phyloP scores from a whole-genome alignment of 169 alveolate genomes.

The Pseudocohnilembus persalinus region DNA sequence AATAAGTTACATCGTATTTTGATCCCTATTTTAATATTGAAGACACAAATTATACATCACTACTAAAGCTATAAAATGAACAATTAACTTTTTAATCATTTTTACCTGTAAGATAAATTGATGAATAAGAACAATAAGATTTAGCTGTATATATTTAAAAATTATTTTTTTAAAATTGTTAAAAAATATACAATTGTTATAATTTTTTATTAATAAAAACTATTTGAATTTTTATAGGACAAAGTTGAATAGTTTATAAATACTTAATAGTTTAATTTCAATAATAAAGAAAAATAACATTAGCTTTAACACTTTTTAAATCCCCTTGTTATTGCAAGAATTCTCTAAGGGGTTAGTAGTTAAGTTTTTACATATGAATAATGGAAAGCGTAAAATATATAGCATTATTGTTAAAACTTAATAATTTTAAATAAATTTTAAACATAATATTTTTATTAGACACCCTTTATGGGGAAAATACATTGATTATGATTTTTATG shows the following conservation, averaged over 20 bases:
- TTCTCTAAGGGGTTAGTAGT: neutral
- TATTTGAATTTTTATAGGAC: neutral
- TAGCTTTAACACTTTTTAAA: neutral
- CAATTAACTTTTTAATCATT: no score
- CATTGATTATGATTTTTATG: neutral
- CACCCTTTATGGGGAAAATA: neutral
- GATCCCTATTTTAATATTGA: neutral
- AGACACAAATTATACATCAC: neutral
- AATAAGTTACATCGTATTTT: no score
- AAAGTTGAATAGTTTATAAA: neutral
- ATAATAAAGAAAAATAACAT: no score
- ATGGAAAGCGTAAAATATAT: neutral
- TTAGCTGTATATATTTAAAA: no score
- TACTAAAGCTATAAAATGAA: no score
- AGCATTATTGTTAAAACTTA: neutral
- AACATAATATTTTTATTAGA: neutral
- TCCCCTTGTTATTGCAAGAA: neutral
- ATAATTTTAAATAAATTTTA: no score
- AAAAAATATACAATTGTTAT: neutral
- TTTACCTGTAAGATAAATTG: no score
- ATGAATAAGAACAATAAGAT: neutral
- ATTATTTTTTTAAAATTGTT: no score
- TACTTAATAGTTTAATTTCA: no score
- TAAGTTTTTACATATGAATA: neutral
- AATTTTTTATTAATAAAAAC: neutral